Conservation (phyloP, 2,329 filamentous ascomycete species). For the Colletotrichum eremochloae region DNA sequence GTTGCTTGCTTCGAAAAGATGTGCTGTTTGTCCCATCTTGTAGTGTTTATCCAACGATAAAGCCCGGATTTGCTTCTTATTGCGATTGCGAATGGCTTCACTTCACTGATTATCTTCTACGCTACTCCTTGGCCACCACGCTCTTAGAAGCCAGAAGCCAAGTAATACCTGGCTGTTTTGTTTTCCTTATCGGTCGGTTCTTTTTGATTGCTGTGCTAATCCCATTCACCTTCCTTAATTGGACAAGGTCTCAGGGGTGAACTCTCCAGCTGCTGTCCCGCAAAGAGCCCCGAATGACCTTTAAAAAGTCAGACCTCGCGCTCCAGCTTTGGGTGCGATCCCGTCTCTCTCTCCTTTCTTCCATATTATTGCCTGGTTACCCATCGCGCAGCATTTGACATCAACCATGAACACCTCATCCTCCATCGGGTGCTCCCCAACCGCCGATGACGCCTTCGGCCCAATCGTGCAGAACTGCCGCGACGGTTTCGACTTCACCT, state of each 20-base stretch:
- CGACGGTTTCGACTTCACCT: slow-evolving; percentile 48
- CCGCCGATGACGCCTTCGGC: slow-evolving; percentile 45
- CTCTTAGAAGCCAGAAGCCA: not conserved
- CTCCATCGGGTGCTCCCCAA: slow-evolving; percentile 19
- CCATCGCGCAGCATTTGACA: not conserved
- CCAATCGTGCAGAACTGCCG: slow-evolving; percentile 44
- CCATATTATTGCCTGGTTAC: not conserved
- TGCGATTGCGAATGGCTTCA: slow-evolving; percentile 6
- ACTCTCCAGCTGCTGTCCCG: slow-evolving; percentile 1
- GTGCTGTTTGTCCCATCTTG: slow-evolving; percentile 12
- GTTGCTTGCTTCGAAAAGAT: not conserved
- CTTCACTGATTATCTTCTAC: not conserved
- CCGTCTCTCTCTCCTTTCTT: fast-evolving
- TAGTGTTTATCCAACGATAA: slow-evolving; percentile 10
- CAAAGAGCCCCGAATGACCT: not conserved
- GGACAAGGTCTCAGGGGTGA: slow-evolving; percentile 28
- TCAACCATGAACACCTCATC: slow-evolving; percentile 25
- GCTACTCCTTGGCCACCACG: not conserved
- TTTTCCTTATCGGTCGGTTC: not conserved
- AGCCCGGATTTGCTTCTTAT: not conserved
- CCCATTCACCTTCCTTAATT: slow-evolving; percentile 33
- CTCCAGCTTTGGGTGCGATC: fast-evolving
- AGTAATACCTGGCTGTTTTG: not conserved
- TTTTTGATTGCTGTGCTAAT: slow-evolving; percentile 19
- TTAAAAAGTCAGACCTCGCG: slow-evolving; percentile 10